Evolutionary conservation across 768 basidiomycete species (phyloP).

Genomic region (Amanita pallidorosea): DNA sequence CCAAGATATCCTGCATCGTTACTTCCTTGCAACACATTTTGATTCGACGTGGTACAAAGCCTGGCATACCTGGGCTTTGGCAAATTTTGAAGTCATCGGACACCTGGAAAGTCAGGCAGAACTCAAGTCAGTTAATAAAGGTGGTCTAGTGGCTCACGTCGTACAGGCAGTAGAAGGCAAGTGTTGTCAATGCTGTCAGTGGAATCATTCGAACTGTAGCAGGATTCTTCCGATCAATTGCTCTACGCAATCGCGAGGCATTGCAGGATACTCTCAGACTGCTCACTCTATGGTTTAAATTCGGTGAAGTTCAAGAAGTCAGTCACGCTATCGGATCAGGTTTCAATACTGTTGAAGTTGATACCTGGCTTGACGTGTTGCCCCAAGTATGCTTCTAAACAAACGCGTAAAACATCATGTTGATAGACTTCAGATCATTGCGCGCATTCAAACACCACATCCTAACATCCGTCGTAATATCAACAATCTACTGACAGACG

Average conservation of each 20-base stretch:
- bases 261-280: conserved; percentile 91
- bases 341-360: conserved; percentile 83
- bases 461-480: conserved; percentile 81
- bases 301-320: conserved; percentile 82
- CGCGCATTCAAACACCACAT: conserved; percentile 93
- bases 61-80: conserved; percentile 97
- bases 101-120: conserved; percentile 63
- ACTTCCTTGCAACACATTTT: conserved; percentile 79
- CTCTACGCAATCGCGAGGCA: conserved; percentile 80
- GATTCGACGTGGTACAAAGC: conserved; percentile 98
- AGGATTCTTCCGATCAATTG: conserved; percentile 95
- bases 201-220: conserved; percentile 7
- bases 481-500: conserved; percentile 77
- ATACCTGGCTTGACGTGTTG: conserved; percentile 98
- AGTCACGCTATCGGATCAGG: conserved; percentile 82
- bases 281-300: conserved; percentile 97
- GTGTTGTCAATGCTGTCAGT: conserved; percentile 5
- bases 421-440: conserved; percentile 65
- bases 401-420: neutral
- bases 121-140: conserved; percentile 43
- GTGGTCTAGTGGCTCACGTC: conserved; percentile 69
- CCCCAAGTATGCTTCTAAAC: conserved; percentile 58
- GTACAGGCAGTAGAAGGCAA: conserved; percentile 89
- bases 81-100: conserved; percentile 89
- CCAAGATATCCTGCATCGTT: conserved; percentile 75